Conservation (phyloP, 495 filamentous ascomycete genomes). For the Friedmanniomyces endolithicus region DNA sequence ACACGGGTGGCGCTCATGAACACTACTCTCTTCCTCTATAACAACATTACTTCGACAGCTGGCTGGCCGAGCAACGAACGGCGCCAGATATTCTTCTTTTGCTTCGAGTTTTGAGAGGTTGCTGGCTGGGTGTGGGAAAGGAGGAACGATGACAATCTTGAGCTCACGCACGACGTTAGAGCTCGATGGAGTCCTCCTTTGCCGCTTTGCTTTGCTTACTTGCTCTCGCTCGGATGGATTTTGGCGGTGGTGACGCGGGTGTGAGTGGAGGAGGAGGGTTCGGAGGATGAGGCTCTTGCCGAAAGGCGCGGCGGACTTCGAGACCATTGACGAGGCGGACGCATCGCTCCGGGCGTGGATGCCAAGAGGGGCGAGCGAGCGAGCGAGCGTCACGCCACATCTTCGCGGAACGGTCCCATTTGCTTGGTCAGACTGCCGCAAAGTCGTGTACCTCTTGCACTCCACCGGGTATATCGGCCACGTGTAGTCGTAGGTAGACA, state of each 20-base stretch:
- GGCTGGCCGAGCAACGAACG: background rate
- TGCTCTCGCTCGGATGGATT: too few relatives aligned
- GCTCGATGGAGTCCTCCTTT: constrained; percentile 21
- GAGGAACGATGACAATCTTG: constrained; percentile 22
- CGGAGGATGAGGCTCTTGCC: background rate
- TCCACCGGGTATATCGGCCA: too few relatives aligned
- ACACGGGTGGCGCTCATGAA: constrained; percentile 1
- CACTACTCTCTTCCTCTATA: background rate
- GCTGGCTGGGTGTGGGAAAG: background rate
- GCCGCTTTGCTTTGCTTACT: background rate
- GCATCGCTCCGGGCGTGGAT: too few relatives aligned
- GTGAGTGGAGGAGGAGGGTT: background rate
- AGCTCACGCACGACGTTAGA: constrained; percentile 18
- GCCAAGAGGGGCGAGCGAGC: too few relatives aligned
- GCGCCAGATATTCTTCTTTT: background rate
- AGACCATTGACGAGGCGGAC: too few relatives aligned
- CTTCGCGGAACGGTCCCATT: too few relatives aligned
- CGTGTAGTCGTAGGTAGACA: too few relatives aligned
- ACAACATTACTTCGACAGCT: background rate
- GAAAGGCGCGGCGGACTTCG: background rate
- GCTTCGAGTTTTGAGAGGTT: background rate
- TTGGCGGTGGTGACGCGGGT: background rate
- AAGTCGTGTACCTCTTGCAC: too few relatives aligned
- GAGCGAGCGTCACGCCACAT: too few relatives aligned
- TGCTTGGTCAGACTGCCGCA: too few relatives aligned